Conservation (phyloP, 2,329 filamentous ascomycete species). For the Aquanectria penicillioides region DNA sequence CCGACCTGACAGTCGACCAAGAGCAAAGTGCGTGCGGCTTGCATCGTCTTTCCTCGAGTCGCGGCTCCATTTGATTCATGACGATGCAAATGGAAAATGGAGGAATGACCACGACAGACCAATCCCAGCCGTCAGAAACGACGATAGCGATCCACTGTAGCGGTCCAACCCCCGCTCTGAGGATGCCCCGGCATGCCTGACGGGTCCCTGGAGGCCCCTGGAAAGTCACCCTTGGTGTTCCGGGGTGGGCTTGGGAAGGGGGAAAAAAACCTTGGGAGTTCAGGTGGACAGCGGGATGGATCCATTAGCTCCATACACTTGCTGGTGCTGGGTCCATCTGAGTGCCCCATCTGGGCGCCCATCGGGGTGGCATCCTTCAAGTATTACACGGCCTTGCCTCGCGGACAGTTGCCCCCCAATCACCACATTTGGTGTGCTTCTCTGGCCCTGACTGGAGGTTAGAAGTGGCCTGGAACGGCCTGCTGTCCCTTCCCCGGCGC, state of each 20-base stretch:
- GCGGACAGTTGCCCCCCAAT: constrained; percentile 1
- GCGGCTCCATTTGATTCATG: constrained; percentile 42
- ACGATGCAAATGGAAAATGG: constrained; percentile 35
- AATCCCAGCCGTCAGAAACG: constrained; percentile 32
- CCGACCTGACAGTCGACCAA: constrained; percentile 20
- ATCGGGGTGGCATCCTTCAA: too few relatives aligned
- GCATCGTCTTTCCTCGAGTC: constrained; percentile 39
- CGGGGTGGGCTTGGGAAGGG: not conserved
- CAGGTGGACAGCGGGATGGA: constrained; percentile 20
- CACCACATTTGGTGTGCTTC: too few relatives aligned
- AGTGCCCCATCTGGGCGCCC: too few relatives aligned
- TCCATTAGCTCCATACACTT: not conserved
- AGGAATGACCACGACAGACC: constrained; percentile 29
- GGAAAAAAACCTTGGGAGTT: constrained; percentile 14
- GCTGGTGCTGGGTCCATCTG: not conserved
- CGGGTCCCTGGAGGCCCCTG: not conserved
- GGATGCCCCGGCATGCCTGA: constrained; percentile 14
- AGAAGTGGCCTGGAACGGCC: not conserved
- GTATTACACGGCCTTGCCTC: too few relatives aligned
- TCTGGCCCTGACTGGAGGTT: not conserved
- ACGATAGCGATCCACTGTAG: constrained; percentile 36
- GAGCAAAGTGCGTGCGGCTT: constrained; percentile 29
- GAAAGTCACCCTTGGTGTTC: not conserved
- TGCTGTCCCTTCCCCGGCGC: constrained; percentile 2
- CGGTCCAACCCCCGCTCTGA: constrained; percentile 37